phyloP scores from a whole-genome alignment of 108 stramenopile species.

The Skeletonema costatum region DNA sequence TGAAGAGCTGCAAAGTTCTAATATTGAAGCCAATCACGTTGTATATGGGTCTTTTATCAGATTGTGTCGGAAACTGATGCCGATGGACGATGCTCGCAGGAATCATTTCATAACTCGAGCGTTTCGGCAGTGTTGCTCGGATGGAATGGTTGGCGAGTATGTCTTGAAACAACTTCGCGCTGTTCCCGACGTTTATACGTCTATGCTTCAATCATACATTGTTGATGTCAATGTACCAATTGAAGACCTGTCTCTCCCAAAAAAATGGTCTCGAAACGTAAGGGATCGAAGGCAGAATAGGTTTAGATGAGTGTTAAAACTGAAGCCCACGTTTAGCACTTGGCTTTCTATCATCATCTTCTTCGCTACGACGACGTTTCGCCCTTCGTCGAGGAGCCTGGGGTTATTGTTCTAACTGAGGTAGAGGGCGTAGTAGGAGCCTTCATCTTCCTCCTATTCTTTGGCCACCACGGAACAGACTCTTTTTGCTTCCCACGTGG shows the following conservation, averaged over 20 bases:
- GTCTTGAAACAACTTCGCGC: conserved; percentile 43
- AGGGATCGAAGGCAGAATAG: conserved; percentile 5
- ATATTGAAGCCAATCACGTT: conserved; percentile 35
- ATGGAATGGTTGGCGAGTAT: conserved; percentile 44
- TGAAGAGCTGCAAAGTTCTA: conserved; percentile 35
- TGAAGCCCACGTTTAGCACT: background rate
- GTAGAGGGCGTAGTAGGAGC: background rate
- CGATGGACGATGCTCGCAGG: conserved; percentile 30
- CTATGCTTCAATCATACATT: conserved; percentile 30
- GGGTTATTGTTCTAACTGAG: background rate
- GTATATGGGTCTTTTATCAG: conserved; percentile 49
- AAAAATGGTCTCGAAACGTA: conserved; percentile 27
- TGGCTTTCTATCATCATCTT: conserved; percentile 7
- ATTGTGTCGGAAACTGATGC: conserved; percentile 38
- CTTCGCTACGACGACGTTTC: background rate
- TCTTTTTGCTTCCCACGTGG: conserved; percentile 4
- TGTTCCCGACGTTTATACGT: conserved; percentile 13
- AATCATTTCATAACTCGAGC: conserved; percentile 29
- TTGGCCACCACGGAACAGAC: conserved; percentile 3
- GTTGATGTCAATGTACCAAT: conserved; percentile 9
- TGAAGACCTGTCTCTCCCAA: conserved; percentile 6
- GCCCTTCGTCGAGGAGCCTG: background rate
- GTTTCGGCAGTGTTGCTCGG: conserved; percentile 43
- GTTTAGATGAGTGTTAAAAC: background rate
- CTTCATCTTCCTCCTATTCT: background rate